Evolutionary conservation across 2,329 filamentous ascomycete species (phyloP), one percentile per base, ranked within the genome.

Genomic region (Ophiosphaerella narmari): DNA sequence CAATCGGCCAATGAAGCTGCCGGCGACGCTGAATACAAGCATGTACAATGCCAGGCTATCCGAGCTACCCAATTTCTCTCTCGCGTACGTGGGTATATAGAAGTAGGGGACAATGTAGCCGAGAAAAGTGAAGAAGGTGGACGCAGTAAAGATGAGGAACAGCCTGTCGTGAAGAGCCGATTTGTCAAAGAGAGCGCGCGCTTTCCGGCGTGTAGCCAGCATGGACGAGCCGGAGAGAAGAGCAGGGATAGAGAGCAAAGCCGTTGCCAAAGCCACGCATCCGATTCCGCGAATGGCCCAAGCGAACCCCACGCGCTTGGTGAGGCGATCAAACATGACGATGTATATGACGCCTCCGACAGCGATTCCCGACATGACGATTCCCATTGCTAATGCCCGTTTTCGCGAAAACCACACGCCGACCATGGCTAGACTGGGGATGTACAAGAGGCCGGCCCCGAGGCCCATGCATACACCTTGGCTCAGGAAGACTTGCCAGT

Each of bases 401-500:
- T 63, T 71, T 46, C 54, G 65, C 4, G 62, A 57, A 43, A 74
- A 74, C 65, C 68, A 73, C 4, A 73, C 65, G 1, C 69, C 65
- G 9, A 74, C 66, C 33, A 74, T 48, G 6, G 71, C 71, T 9
- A 74, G 43, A 55, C 67, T 72, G 1, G 71, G 71, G 6, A 74
- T 68, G 38, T 73, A 74, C 4, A 74, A 39, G 29, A 74, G 44
- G 0, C 71, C 71, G 0, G 71, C 70, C 1, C 71, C 71, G 3
- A 70, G 33, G 0, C 71, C 71, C 69, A 74, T 80, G 62, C 80
- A 83, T 5, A 84, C 68, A 1, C 78, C 79, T 55, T 85, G 82
- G 0, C 79, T 73, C 3, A 84, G 75, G 36, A 83, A 69, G 45
- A 82, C 77, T 49, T 83, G 80, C 65, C 80, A 83, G 57, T 82